These are phyloP conservation scores for Colletotrichum tropicicola DNA, from an alignment of 2,329 filamentous ascomycete genomes.

Conservation along the genomic window DNA sequence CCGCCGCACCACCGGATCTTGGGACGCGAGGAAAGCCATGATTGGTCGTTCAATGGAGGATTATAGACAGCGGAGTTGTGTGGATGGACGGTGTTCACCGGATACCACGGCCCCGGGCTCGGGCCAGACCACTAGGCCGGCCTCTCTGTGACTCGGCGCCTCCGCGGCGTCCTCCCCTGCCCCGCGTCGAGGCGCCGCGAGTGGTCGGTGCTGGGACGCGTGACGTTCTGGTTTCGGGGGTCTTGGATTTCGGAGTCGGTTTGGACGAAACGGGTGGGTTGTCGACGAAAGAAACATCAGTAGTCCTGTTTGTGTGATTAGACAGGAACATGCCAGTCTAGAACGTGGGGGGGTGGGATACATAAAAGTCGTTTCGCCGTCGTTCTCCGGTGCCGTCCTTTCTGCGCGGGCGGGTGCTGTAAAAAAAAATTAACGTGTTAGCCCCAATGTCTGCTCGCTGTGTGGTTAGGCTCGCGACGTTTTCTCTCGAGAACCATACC, in stretches of 20 bases:
- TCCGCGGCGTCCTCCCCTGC: slow-evolving; percentile 37
- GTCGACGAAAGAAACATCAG: slow-evolving; percentile 90
- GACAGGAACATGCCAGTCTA: no score
- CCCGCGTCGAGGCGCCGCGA: slow-evolving; percentile 48
- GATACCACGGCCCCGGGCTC: slow-evolving; percentile 55
- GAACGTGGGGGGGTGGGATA: slow-evolving; percentile 42
- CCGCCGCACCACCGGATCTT: no score
- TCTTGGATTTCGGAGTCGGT: slow-evolving; percentile 55
- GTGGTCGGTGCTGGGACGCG: slow-evolving; percentile 54
- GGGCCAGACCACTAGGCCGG: slow-evolving; percentile 55
- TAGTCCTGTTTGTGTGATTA: slow-evolving; percentile 69
- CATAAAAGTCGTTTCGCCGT: slow-evolving; percentile 87
- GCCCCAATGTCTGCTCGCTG: no score
- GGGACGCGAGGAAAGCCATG: no score
- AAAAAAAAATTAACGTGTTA: no score
- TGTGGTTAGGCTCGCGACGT: background rate
- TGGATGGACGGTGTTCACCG: slow-evolving; percentile 38
- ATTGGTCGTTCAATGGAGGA: no score
- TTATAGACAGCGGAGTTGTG: no score
- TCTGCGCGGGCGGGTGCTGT: no score
- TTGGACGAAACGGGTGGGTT: slow-evolving; percentile 73
- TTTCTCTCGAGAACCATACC: background rate
- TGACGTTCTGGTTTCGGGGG: slow-evolving; percentile 49
- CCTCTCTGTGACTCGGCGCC: slow-evolving; percentile 44
- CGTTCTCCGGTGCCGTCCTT: slow-evolving; percentile 46